Conservation (phyloP, 495 filamentous ascomycete species). For the Echria macrotheca region DNA sequence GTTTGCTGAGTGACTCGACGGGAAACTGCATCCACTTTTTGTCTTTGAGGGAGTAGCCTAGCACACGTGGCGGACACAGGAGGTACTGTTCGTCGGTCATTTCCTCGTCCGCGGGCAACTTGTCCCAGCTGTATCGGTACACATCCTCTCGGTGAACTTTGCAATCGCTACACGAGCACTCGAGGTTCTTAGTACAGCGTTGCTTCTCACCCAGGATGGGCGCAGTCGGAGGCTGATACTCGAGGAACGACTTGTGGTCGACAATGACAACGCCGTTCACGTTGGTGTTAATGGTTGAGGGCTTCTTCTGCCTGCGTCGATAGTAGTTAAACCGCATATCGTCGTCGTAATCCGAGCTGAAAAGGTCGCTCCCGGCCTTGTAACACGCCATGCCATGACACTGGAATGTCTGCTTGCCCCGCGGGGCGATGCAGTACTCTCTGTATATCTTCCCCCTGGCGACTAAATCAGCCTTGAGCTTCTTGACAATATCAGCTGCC, state of each 20-base stretch:
- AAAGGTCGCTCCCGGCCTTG: constrained; percentile 3
- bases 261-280: background rate
- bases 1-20: constrained; percentile 8
- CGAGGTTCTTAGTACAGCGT: background rate
- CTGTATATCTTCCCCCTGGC: background rate
- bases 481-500: background rate
- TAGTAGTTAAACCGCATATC: background rate
- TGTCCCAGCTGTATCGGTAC: constrained; percentile 8
- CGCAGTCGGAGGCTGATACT: constrained; percentile 4
- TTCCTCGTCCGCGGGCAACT: background rate
- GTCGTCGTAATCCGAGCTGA: constrained; percentile 2
- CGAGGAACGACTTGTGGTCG: constrained; percentile 8
- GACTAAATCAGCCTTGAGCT: constrained; percentile 1
- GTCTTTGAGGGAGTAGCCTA: constrained; percentile 24
- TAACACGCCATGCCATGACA: constrained; percentile 5
- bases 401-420: constrained; percentile 5
- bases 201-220: constrained; percentile 6
- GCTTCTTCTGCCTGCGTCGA: background rate
- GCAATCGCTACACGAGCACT: constrained; percentile 8
- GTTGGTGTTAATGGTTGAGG: background rate
- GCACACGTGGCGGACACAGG: constrained; percentile 26
- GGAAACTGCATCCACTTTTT: constrained; percentile 26
- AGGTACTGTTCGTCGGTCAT: constrained; percentile 20
- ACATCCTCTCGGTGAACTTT: constrained; percentile 5
- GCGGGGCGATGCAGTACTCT: constrained; percentile 5